Percentiles rank a stretch among this genome's conserved stretches.
Conservation (phyloP, 2,329 filamentous ascomycete genomes). For the Hysterium pulicare region DNA sequence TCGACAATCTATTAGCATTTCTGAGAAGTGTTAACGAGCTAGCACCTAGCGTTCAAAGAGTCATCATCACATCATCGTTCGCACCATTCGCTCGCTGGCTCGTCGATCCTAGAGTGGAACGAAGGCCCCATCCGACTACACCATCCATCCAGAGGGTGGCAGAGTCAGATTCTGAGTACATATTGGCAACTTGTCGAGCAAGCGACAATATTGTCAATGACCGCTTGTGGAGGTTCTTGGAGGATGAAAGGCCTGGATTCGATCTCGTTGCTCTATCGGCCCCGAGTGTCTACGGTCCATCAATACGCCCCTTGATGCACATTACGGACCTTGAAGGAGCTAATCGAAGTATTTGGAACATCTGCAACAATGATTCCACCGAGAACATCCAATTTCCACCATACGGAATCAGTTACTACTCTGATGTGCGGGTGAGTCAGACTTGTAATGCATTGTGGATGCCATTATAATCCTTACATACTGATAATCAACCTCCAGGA, state of each 20-base stretch:
- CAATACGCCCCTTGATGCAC: slow-evolving; percentile 17
- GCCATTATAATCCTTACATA: not conserved
- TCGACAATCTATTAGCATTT: slow-evolving; percentile 17
- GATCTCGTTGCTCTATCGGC: slow-evolving; percentile 23
- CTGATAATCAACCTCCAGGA: slow-evolving; percentile 20
- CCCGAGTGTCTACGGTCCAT: slow-evolving; percentile 24
- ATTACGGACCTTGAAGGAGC: slow-evolving; percentile 23
- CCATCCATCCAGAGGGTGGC: slow-evolving; percentile 9
- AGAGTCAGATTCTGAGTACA: slow-evolving; percentile 20
- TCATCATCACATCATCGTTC: slow-evolving; percentile 23
- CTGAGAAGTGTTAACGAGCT: slow-evolving; percentile 16
- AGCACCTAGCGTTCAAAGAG: slow-evolving; percentile 16
- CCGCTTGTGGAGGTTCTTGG: slow-evolving; percentile 18
- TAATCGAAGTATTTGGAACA: slow-evolving; percentile 26
- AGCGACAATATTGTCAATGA: slow-evolving; percentile 24
- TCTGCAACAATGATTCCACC: slow-evolving; percentile 17
- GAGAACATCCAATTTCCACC: slow-evolving; percentile 16
- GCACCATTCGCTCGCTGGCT: slow-evolving; percentile 26
- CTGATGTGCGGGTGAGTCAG: slow-evolving; percentile 28
- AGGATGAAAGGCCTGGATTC: slow-evolving; percentile 16
- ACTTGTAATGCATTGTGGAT: slow-evolving; percentile 1
- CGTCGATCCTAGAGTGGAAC: slow-evolving; percentile 13
- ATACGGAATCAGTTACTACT: slow-evolving; percentile 22
- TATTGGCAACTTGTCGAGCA: slow-evolving; percentile 23
- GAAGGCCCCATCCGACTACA: slow-evolving; percentile 4